These are phyloP conservation scores for Fusarium paranaense DNA, from an alignment of 2,329 filamentous ascomycete species.

Conservation along the genomic window DNA sequence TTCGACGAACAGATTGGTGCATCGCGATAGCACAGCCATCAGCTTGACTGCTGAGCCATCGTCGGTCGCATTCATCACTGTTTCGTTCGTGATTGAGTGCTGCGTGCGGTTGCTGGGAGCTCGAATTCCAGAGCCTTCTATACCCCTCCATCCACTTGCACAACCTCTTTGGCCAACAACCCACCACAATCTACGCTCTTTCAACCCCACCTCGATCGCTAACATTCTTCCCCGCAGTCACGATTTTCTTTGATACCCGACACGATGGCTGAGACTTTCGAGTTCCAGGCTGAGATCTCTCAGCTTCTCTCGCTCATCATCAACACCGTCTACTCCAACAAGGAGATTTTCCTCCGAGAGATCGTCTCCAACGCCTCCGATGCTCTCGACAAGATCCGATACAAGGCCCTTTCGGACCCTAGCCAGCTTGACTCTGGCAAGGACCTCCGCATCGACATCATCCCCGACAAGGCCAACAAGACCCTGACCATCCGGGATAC, in stretches of 20 bases:
- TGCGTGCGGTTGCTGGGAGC: background rate
- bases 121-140: slow-evolving; percentile 30
- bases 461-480: slow-evolving; percentile 97
- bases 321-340: slow-evolving; percentile 99
- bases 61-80: background rate
- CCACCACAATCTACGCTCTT: background rate
- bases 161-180: slow-evolving; percentile 18
- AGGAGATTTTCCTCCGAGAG: slow-evolving; percentile 99
- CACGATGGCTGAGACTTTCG: slow-evolving; percentile 96
- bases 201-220: slow-evolving; percentile 18
- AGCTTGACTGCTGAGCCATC: background rate
- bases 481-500: slow-evolving; percentile 97
- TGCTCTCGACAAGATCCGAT: slow-evolving; percentile 99
- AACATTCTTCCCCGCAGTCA: slow-evolving; percentile 39
- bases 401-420: slow-evolving; percentile 96
- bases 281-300: slow-evolving; percentile 99
- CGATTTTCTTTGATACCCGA: slow-evolving; percentile 56
- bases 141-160: slow-evolving; percentile 34
- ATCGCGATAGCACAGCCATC: slow-evolving; percentile 1
- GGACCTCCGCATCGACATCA: slow-evolving; percentile 99
- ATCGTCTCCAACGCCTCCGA: slow-evolving; percentile 98
- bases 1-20: background rate
- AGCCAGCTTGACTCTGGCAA: slow-evolving; percentile 97
- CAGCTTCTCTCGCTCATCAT: slow-evolving; percentile 99
- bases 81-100: background rate